Percentiles rank a stretch among this genome's conserved stretches.
Conservation (phyloP, 371 early-diverging fungal species). For the Quaeritorhiza haematococci region DNA sequence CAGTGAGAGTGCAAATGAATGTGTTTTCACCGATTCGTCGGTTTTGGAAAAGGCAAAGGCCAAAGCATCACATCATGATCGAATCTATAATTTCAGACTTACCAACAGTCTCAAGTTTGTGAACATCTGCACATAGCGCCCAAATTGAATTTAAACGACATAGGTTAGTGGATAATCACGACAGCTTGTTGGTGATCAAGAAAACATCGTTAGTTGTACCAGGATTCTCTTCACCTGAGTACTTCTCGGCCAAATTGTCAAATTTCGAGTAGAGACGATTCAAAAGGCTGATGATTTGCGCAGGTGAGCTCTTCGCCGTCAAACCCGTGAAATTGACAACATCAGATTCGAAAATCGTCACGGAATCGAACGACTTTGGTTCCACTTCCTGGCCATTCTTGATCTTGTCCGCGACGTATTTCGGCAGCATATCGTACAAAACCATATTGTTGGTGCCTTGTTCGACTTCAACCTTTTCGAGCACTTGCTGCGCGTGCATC, state of each 20-base stretch:
- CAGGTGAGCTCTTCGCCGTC: conserved; percentile 13
- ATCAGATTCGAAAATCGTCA: conserved; percentile 36
- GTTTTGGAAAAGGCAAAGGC: no score
- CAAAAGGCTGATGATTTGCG: conserved; percentile 22
- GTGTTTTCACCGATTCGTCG: no score
- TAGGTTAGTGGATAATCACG: no score
- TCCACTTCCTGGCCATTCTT: conserved; percentile 23
- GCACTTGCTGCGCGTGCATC: no score
- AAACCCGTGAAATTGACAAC: conserved; percentile 31
- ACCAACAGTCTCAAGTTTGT: conserved; percentile 42
- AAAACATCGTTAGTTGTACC: no score
- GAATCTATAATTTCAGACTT: conserved; percentile 1
- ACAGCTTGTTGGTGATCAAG: no score
- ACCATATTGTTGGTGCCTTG: conserved; percentile 16
- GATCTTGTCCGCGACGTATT: conserved; percentile 28
- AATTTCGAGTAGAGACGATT: conserved; percentile 34
- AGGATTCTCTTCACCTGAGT: no score
- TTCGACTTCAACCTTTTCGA: conserved; percentile 1
- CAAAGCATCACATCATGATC: no score
- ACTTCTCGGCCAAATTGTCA: no score
- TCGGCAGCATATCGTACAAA: conserved; percentile 34
- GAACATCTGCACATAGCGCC: no score
- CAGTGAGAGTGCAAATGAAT: no score
- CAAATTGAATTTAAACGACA: no score
- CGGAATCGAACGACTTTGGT: conserved; percentile 23